Conservation (phyloP, 2,329 filamentous ascomycete genomes). For the Cercospora canescens region DNA sequence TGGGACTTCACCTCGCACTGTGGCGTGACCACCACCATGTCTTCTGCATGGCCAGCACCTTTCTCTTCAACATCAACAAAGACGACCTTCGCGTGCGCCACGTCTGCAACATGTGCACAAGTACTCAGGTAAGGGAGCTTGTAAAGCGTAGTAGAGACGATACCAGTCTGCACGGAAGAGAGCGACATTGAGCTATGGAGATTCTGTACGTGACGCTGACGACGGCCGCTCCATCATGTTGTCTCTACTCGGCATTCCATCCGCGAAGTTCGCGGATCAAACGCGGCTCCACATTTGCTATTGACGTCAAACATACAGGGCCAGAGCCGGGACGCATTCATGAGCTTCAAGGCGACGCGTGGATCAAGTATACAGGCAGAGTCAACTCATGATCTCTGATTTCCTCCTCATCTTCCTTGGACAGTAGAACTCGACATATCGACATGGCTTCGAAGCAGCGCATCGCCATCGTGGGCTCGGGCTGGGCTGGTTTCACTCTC, state of each 20-base stretch:
- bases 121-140: too few relatives aligned
- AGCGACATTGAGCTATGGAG: too few relatives aligned
- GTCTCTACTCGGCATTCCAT: neutral
- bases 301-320: neutral
- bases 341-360: neutral
- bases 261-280: neutral
- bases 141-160: too few relatives aligned
- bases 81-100: too few relatives aligned
- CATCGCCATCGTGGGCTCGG: constrained; percentile 38
- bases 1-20: neutral
- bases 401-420: neutral
- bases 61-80: too few relatives aligned
- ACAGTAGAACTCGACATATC: neutral
- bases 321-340: neutral
- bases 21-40: too few relatives aligned
- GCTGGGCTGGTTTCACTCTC: constrained; percentile 40
- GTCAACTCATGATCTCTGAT: neutral
- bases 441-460: constrained; percentile 15
- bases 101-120: too few relatives aligned
- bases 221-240: too few relatives aligned
- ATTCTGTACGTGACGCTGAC: too few relatives aligned
- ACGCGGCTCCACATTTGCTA: neutral
- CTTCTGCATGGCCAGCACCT: too few relatives aligned
- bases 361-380: too few relatives aligned
- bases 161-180: too few relatives aligned